Conservation (phyloP, 108 stramenopile species). For the Bacterosira constricta region DNA sequence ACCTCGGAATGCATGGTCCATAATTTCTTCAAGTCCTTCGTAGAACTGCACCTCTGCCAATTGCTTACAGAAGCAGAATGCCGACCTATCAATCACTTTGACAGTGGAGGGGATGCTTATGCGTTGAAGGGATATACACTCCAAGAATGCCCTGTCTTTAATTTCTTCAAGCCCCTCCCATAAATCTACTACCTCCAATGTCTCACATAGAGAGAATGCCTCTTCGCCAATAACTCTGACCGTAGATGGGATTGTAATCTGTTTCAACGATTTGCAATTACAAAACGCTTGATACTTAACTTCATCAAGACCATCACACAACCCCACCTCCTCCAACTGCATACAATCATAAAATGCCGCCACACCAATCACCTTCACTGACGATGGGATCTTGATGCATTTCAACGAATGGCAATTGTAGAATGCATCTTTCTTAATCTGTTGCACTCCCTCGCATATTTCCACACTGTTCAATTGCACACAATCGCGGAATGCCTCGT, state of each 20-base stretch:
- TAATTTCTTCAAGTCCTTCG: neutral
- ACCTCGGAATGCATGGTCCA: conserved; percentile 16
- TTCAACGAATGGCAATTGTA: neutral
- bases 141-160: conserved; percentile 10
- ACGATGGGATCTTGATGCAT: neutral
- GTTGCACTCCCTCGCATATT: neutral
- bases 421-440: conserved; percentile 2
- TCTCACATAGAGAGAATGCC: conserved; percentile 7
- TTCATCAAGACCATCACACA: conserved; percentile 9
- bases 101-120: conserved; percentile 7
- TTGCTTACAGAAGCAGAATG: neutral
- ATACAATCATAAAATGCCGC: conserved; percentile 8
- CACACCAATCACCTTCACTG: neutral
- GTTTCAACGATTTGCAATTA: conserved; percentile 4
- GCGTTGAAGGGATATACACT: conserved; percentile 6
- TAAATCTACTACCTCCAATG: neutral
- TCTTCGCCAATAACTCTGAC: neutral
- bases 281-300: neutral
- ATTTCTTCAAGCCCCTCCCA: conserved; percentile 12
- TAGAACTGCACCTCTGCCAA: neutral
- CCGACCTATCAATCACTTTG: conserved; percentile 5
- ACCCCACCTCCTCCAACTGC: neutral
- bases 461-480: neutral
- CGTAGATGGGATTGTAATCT: neutral
- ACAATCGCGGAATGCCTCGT: conserved; percentile 16